phyloP scores from a whole-genome alignment of 2,329 filamentous ascomycete genomes.

The Cytospora chrysosperma region DNA sequence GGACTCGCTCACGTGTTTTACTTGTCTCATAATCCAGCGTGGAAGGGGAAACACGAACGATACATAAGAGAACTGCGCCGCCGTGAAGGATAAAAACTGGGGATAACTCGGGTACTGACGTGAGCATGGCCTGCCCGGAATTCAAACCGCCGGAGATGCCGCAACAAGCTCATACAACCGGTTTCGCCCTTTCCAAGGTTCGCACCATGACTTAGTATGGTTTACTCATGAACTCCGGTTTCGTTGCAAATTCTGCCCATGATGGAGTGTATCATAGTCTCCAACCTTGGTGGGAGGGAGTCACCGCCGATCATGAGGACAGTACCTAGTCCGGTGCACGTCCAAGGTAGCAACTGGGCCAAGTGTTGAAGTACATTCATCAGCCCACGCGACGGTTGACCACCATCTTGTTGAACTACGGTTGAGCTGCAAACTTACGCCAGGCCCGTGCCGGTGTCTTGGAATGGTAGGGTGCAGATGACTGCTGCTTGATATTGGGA shows the following conservation, averaged over 20 bases:
- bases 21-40: neutral
- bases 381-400: neutral
- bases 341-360: neutral
- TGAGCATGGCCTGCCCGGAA: neutral
- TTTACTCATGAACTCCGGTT: conserved; percentile 14
- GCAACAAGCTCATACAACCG: neutral
- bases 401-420: neutral
- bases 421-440: neutral
- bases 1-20: no score
- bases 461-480: conserved; percentile 3
- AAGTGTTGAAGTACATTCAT: neutral
- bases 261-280: neutral
- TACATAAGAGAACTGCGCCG: neutral
- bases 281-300: neutral
- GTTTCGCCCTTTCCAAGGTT: conserved; percentile 4
- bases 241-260: conserved; percentile 9
- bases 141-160: neutral
- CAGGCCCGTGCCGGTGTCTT: conserved; percentile 12
- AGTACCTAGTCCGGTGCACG: neutral
- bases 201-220: conserved; percentile 1
- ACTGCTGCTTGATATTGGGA: neutral
- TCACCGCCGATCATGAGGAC: neutral
- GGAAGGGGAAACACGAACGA: neutral
- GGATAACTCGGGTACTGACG: neutral
- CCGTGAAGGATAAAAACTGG: neutral